phyloP scores from a whole-genome alignment of 2,329 filamentous ascomycete species.

The Pseudogymnoascus sp. region DNA sequence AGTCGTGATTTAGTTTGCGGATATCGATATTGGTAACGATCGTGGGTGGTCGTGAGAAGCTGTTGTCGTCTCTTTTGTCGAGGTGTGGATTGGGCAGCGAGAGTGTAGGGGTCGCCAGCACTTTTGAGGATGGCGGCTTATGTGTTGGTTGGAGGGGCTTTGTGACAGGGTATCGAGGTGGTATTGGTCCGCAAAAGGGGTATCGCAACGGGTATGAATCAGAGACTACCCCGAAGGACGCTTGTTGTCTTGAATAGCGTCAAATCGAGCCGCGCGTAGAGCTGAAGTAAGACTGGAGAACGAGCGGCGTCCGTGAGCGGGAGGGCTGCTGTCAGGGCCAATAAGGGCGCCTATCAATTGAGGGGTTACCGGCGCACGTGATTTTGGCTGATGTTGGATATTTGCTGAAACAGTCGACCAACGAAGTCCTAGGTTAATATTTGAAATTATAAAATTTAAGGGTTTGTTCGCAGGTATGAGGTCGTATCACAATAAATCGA shows the following conservation, averaged over 20 bases:
- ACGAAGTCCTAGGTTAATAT: neutral
- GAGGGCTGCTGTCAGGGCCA: neutral
- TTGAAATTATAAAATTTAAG: constrained; percentile 2
- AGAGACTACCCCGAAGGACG: constrained; percentile 3
- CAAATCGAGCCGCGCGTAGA: neutral
- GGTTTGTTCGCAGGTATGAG: neutral
- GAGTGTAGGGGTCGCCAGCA: neutral
- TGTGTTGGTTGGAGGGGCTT: neutral
- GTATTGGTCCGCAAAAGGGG: neutral
- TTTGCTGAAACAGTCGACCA: neutral
- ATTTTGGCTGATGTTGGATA: constrained; percentile 5
- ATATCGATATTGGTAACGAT: constrained; percentile 3
- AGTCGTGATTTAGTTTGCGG: neutral
- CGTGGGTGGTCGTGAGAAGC: neutral
- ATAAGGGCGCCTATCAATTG: constrained; percentile 5
- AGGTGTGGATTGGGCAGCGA: constrained; percentile 7
- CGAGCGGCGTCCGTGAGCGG: neutral
- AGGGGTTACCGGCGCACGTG: neutral
- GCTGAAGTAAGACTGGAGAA: constrained; percentile 2
- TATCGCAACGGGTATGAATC: neutral
- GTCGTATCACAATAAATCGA: constrained; percentile 5
- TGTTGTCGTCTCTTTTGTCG: neutral
- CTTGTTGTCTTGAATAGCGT: constrained; percentile 1
- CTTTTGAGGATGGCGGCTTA: neutral
- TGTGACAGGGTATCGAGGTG: neutral